Base-by-base conservation (phyloP, 495 filamentous ascomycete genomes). In the Penicillium goetzii region DNA sequence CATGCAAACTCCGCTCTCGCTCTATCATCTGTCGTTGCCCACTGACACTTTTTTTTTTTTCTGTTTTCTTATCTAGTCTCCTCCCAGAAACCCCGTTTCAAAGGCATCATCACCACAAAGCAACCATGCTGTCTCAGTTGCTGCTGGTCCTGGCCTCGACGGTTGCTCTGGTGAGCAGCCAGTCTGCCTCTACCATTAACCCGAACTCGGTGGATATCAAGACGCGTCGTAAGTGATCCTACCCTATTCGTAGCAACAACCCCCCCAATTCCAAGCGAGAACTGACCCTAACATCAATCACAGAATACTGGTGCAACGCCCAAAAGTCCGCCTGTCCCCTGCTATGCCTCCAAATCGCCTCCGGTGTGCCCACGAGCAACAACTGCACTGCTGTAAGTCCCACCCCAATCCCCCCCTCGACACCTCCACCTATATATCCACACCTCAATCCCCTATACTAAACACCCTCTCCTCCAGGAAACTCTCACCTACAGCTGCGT, bases 321-420 rank as follows among this genome's bases (percentile, higher is more conserved):
- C 89, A 96, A 73, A 80, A 74, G 53, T 83, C 84, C 50, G 77
- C 84, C 54, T 96, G 92, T 73, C 90, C 90, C 8, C 79, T 92
- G 59, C 86, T 97, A 69, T 97, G 93, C 79, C 78, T 89, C 43
- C 90, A 96, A 68, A 71, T 85, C 28, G 70, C 85, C 14, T 76
- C 81, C 12, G 81, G 80, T 41, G 63, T 63, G 5, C 85, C 88
- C 28, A 64, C 74, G 7, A 64, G 73, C 19, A 96, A 97, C 75
- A 78, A 71, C 32, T 96, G 93, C 73, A 83, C 91, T 68, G 66
- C 89, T 17, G 92, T 94, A 84, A 74, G 90, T 78, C 7, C 11
- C 32, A 36, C 28, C 11, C 26, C 12, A 21, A n/a, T n/a, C 55
- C 63, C 49, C 59, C 58, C 10, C 5, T 7, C 30, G 9, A 7